Percentiles rank a stretch among this genome's conserved stretches.
phyloP scores from a whole-genome alignment of 108 stramenopile genomes.

The Discostella pseudostelligera region DNA sequence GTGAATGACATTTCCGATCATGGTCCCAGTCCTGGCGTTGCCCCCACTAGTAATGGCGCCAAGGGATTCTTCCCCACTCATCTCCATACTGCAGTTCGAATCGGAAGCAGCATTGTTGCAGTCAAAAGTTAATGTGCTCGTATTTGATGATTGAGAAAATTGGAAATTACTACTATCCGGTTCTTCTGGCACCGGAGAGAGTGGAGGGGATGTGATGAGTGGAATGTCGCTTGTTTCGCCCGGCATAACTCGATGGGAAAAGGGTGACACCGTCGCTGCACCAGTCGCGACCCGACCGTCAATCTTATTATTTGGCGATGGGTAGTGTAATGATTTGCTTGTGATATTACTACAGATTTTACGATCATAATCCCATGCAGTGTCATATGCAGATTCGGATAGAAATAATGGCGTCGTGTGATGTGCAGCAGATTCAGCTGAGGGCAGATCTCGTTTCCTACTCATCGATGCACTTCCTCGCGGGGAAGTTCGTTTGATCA shows the following conservation, averaged over 20 bases:
- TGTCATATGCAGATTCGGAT: background rate
- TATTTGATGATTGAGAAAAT: conserved; percentile 1
- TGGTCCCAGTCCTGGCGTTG: conserved; percentile 1
- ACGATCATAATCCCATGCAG: background rate
- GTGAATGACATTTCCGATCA: background rate
- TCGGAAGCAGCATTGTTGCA: background rate
- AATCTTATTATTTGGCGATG: background rate
- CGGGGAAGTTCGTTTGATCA: conserved; percentile 1
- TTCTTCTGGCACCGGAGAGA: conserved; percentile 5
- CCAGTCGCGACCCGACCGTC: background rate
- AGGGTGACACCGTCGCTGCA: conserved; percentile 3
- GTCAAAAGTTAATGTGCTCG: background rate
- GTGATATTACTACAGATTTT: background rate
- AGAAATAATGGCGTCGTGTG: background rate
- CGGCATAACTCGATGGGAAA: background rate
- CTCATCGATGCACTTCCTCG: background rate
- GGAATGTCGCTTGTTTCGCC: background rate
- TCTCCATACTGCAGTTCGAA: background rate
- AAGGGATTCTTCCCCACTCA: background rate
- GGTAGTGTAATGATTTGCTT: background rate
- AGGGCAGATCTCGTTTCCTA: background rate
- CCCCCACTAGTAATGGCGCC: background rate
- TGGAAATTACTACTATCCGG: background rate
- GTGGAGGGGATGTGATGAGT: background rate
- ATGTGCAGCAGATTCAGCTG: background rate